Evolutionary conservation across 192 early-diverging fungal species (phyloP).

Genomic region (Backusella westeae): DNA sequence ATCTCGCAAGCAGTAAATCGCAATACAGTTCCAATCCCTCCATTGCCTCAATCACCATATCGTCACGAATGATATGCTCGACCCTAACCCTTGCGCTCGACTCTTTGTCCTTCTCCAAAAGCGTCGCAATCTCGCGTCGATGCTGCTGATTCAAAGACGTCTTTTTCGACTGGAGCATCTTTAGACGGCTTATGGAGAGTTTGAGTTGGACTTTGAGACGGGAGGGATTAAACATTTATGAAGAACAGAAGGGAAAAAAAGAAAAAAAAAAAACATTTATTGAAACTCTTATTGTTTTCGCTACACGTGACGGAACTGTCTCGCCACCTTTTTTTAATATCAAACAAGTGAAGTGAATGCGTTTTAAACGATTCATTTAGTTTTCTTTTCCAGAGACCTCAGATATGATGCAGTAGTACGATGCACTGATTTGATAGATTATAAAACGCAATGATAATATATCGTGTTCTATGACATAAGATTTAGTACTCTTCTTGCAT

Average conservation of each 20-base stretch:
- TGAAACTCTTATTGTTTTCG: neutral
- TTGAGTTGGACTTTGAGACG: constrained; percentile 88
- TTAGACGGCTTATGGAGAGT: constrained; percentile 82
- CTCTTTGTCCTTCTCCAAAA: constrained; percentile 81
- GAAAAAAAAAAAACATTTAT: neutral
- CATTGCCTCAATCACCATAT: constrained; percentile 87
- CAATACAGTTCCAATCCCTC: constrained; percentile 93
- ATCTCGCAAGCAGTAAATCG: constrained; percentile 85
- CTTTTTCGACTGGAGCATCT: constrained; percentile 88
- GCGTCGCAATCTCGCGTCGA: constrained; percentile 79
- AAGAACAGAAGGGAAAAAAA: neutral
- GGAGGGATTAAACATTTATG: constrained; percentile 48
- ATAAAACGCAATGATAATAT: too few species aligned
- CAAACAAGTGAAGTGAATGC: too few species aligned
- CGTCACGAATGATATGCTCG: constrained; percentile 94
- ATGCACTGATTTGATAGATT: too few species aligned
- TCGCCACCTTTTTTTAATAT: too few species aligned
- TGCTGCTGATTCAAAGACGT: constrained; percentile 66
- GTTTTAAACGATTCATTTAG: too few species aligned
- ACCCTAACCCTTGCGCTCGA: constrained; percentile 86
- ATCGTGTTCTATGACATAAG: too few species aligned
- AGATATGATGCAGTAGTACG: too few species aligned
- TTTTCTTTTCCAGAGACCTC: too few species aligned
- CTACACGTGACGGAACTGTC: neutral
- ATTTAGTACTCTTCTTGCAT: too few species aligned